Conservation (phyloP, 257 asterid genomes). For the Forsythia viridissima region DNA sequence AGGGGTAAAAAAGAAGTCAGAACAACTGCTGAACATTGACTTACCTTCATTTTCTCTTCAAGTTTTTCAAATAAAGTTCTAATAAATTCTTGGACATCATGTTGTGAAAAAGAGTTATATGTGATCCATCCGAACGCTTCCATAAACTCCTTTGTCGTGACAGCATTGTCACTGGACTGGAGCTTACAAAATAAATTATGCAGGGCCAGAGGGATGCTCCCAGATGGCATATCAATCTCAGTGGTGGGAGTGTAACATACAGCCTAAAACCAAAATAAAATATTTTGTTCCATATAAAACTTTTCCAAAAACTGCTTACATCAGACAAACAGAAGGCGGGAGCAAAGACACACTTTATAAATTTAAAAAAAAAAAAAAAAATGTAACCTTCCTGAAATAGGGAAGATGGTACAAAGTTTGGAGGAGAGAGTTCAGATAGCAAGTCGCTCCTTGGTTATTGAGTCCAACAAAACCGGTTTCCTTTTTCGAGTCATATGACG, state of each 20-base stretch:
- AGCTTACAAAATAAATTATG: conserved; percentile 57
- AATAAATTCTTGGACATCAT: conserved; percentile 55
- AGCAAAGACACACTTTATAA: conserved; percentile 14
- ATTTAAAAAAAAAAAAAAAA: neutral
- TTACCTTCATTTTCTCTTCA: conserved; percentile 59
- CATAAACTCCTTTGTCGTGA: conserved; percentile 50
- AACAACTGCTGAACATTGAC: neutral
- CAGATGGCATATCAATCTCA: conserved; percentile 45
- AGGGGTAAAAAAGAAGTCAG: neutral
- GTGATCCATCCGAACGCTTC: conserved; percentile 64
- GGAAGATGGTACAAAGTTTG: conserved; percentile 58
- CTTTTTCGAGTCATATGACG: conserved; percentile 44
- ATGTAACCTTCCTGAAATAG: conserved; percentile 49
- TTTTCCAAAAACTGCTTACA: conserved; percentile 16
- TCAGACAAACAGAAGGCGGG: neutral
- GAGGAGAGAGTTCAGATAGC: conserved; percentile 61
- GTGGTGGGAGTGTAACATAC: conserved; percentile 52
- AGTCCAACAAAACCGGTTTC: conserved; percentile 60
- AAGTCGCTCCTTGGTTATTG: conserved; percentile 56
- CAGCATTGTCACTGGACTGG: conserved; percentile 43
- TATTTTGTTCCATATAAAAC: conserved; percentile 17
- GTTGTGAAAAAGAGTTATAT: conserved; percentile 52
- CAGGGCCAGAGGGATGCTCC: conserved; percentile 53
- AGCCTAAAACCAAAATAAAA: conserved; percentile 37
- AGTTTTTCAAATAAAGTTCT: conserved; percentile 55